Percentiles rank a stretch among this genome's conserved stretches.
These are phyloP conservation scores for Neofusicoccum parvum DNA, from an alignment of 2,329 filamentous ascomycete genomes.

Conservation along the genomic window DNA sequence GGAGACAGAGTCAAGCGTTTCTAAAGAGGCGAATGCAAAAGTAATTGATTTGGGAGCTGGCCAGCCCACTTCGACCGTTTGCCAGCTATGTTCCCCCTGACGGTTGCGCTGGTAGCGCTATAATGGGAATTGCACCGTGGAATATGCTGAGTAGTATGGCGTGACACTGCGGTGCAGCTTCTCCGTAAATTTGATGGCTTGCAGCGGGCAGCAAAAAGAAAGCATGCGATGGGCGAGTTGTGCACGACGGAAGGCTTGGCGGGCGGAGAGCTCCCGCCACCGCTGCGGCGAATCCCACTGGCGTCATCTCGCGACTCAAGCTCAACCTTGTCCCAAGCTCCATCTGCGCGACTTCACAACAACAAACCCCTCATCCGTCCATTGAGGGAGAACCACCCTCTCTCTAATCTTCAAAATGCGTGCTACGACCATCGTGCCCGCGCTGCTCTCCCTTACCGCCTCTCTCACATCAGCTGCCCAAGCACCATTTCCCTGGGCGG, in stretches of 20 bases:
- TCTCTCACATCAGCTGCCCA: conserved; percentile 6
- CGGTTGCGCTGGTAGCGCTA: too few relatives aligned
- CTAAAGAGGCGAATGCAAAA: conserved; percentile 29
- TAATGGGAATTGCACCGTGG: too few relatives aligned
- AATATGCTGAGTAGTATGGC: too few relatives aligned
- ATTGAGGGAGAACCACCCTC: neutral
- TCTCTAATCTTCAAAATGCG: conserved; percentile 10
- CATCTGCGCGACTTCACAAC: neutral
- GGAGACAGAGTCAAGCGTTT: conserved; percentile 57
- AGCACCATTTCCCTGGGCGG: neutral
- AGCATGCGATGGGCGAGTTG: too few relatives aligned
- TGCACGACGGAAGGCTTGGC: neutral
- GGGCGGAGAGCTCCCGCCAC: conserved; percentile 5
- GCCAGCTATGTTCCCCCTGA: too few relatives aligned
- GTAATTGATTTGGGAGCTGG: neutral
- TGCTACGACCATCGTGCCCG: neutral
- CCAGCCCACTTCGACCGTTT: neutral
- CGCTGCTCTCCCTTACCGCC: neutral
- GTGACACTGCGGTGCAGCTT: too few relatives aligned
- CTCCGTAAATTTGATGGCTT: too few relatives aligned
- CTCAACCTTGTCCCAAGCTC: neutral
- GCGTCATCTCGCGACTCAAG: conserved; percentile 14
- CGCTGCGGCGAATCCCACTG: neutral
- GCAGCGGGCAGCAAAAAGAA: too few relatives aligned
- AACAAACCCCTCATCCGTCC: neutral